Percentiles rank a stretch among this genome's conserved stretches.
phyloP scores from a whole-genome alignment of 2,329 filamentous ascomycete genomes.

The Phoma sp. region DNA sequence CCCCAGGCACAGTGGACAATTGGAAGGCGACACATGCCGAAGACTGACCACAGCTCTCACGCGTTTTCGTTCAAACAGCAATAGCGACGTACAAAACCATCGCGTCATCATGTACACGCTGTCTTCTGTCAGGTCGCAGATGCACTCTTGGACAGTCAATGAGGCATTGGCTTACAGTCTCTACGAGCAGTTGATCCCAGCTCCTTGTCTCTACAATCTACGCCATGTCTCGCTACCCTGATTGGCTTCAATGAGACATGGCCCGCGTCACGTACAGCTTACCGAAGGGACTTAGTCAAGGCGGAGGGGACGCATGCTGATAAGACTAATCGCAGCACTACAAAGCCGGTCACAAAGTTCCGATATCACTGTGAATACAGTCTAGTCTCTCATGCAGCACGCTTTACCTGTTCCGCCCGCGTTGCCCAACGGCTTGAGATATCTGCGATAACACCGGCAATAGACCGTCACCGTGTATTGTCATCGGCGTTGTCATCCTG shows the following conservation, averaged over 20 bases:
- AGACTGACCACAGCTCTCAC: constrained; percentile 2
- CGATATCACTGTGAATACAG: constrained; percentile 25
- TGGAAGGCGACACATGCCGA: constrained; percentile 3
- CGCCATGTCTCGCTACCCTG: constrained; percentile 4
- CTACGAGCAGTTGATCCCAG: constrained; percentile 6
- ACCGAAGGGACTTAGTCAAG: constrained; percentile 47
- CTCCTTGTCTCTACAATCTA: constrained; percentile 8
- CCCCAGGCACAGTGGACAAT: neutral
- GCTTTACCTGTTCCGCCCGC: constrained; percentile 23
- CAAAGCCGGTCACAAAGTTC: constrained; percentile 23
- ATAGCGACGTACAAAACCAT: neutral
- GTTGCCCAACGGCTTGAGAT: constrained; percentile 19
- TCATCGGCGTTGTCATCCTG: constrained; percentile 34
- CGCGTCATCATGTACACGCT: neutral
- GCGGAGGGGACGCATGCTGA: constrained; percentile 33
- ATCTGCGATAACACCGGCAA: constrained; percentile 29
- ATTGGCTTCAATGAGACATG: constrained; percentile 4
- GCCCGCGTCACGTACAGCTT: constrained; percentile 29
- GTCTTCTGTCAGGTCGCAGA: neutral
- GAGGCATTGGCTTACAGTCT: constrained; percentile 1
- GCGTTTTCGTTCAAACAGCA: neutral
- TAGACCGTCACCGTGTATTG: constrained; percentile 18
- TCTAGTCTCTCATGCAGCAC: constrained; percentile 28
- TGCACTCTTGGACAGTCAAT: neutral
- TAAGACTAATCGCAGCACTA: constrained; percentile 39